A percentile compares a stretch with the other conserved stretches of the same genome.
phyloP scores from a whole-genome alignment of 1,139 yeast genomes.

The Hyphopichia fennica region DNA sequence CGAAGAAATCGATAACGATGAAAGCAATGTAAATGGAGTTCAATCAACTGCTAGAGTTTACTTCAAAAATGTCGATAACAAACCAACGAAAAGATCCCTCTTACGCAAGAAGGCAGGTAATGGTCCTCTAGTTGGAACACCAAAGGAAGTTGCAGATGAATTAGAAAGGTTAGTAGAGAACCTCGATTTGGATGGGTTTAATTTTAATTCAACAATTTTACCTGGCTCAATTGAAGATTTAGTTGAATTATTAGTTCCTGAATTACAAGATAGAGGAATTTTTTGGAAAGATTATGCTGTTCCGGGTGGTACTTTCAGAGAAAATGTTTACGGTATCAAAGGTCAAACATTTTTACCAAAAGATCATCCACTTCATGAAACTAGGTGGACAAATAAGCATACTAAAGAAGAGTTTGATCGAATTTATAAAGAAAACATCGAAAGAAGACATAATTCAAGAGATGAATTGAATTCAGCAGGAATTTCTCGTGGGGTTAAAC shows the following conservation, averaged over 20 bases:
- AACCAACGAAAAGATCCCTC: constrained; percentile 25
- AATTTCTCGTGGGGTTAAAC: neutral
- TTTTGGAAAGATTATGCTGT: constrained; percentile 30
- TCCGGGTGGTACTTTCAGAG: constrained; percentile 21
- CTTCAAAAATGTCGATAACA: constrained; percentile 25
- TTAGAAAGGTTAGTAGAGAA: constrained; percentile 30
- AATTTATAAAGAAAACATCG: constrained; percentile 1
- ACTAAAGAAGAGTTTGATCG: constrained; percentile 36
- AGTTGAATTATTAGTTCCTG: constrained; percentile 26
- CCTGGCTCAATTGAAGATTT: constrained; percentile 29
- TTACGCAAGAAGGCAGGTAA: constrained; percentile 28
- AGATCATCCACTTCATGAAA: constrained; percentile 37
- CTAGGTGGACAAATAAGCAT: constrained; percentile 40
- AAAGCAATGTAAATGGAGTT: constrained; percentile 28
- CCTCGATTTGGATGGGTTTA: constrained; percentile 30
- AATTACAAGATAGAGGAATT: constrained; percentile 23
- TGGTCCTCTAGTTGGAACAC: constrained; percentile 24
- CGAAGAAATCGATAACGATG: constrained; percentile 26
- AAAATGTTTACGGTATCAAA: constrained; percentile 23
- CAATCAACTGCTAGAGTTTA: constrained; percentile 22
- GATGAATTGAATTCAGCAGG: neutral
- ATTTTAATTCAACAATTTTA: constrained; percentile 25
- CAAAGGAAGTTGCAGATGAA: constrained; percentile 25
- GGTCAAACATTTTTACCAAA: constrained; percentile 18
- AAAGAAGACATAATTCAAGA: neutral